phyloP scores from a whole-genome alignment of 2,329 filamentous ascomycete genomes.

The Pseudogymnoascus sp. region DNA sequence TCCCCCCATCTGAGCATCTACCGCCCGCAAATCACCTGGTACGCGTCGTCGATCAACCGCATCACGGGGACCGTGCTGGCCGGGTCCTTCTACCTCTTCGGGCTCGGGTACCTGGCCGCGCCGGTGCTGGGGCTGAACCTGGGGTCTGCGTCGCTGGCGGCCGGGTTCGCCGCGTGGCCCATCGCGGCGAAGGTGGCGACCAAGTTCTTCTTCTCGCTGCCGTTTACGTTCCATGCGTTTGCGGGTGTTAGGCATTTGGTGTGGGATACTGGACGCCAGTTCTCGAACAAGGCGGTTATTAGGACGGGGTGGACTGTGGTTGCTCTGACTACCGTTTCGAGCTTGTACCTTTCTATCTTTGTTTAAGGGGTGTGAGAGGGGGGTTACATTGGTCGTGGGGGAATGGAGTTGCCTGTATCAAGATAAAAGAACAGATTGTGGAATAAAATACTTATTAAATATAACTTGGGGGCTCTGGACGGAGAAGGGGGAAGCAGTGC shows the following conservation, averaged over 20 bases:
- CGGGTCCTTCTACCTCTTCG: constrained; percentile 59
- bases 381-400: neutral
- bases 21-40: constrained; percentile 62
- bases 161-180: constrained; percentile 55
- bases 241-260: constrained; percentile 65
- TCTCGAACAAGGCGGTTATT: constrained; percentile 57
- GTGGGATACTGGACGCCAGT: constrained; percentile 57
- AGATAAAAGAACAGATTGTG: constrained; percentile 9
- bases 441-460: constrained; percentile 1
- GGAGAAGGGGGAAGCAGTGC: neutral
- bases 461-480: neutral
- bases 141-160: constrained; percentile 54
- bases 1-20: constrained; percentile 65
- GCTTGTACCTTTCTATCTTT: constrained; percentile 28
- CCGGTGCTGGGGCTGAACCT: constrained; percentile 60
- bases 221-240: constrained; percentile 59
- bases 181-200: constrained; percentile 47
- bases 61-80: constrained; percentile 54
- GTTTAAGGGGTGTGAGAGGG: constrained; percentile 13
- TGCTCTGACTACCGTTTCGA: constrained; percentile 43
- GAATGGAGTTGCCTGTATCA: constrained; percentile 8
- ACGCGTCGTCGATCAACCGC: constrained; percentile 50
- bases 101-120: constrained; percentile 55
- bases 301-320: constrained; percentile 56
- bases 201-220: constrained; percentile 51